Conservation (phyloP, 2,329 filamentous ascomycete species). For the Paraphoma sp. region DNA sequence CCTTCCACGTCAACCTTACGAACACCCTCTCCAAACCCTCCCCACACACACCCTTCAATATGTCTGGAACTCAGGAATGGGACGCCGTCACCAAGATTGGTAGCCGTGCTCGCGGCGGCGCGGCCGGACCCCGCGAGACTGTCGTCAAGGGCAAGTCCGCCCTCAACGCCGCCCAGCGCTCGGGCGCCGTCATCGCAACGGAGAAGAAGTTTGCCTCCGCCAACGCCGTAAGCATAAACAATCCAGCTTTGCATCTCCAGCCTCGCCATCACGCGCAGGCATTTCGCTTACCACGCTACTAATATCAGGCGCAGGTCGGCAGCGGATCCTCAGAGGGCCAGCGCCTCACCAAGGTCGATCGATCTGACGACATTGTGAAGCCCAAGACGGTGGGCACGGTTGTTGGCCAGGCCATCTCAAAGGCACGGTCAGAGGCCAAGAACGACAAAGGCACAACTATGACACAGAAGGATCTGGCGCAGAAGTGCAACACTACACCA, state of each 20-base stretch:
- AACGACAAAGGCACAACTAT: slow-evolving; percentile 75
- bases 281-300: slow-evolving; percentile 1
- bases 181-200: slow-evolving; percentile 76
- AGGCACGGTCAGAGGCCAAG: slow-evolving; percentile 78
- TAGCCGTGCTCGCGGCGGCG: slow-evolving; percentile 76
- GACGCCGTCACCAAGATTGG: slow-evolving; percentile 92
- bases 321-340: slow-evolving; percentile 73
- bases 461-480: slow-evolving; percentile 88
- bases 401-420: slow-evolving; percentile 83
- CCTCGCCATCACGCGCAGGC: not conserved
- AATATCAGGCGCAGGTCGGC: slow-evolving; percentile 9
- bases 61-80: slow-evolving; percentile 77
- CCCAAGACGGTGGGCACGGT: slow-evolving; percentile 82
- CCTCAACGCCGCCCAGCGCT: slow-evolving; percentile 87
- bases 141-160: slow-evolving; percentile 84
- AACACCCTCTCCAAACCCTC: slow-evolving; percentile 4
- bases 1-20: slow-evolving; percentile 8
- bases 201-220: slow-evolving; percentile 89
- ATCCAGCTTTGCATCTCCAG: not conserved
- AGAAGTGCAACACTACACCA: slow-evolving; percentile 86
- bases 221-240: slow-evolving; percentile 73
- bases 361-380: slow-evolving; percentile 96
- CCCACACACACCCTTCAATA: slow-evolving; percentile 39
- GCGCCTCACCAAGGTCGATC: slow-evolving; percentile 96
- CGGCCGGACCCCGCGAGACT: slow-evolving; percentile 75